These are phyloP conservation scores for Botrytis deweyae DNA, from an alignment of 2,329 filamentous ascomycete genomes.

Conservation along the genomic window DNA sequence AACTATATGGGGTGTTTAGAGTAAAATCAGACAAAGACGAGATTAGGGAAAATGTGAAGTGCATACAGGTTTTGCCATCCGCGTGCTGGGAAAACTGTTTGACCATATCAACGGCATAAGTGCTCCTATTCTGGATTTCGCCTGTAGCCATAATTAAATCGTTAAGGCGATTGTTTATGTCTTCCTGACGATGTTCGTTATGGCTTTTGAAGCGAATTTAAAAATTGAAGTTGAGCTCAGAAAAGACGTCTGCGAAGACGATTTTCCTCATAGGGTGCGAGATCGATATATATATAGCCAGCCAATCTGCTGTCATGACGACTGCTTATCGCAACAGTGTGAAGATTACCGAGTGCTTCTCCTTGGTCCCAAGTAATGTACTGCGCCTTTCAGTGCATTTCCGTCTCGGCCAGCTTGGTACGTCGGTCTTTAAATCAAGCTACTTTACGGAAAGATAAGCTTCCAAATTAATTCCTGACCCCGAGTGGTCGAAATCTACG, in stretches of 20 bases:
- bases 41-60: background rate
- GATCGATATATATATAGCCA: background rate
- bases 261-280: background rate
- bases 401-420: background rate
- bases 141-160: background rate
- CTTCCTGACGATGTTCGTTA: background rate
- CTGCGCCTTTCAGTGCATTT: background rate
- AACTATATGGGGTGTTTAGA: background rate
- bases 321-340: background rate
- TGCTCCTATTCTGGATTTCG: background rate
- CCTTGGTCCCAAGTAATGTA: background rate
- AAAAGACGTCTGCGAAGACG: background rate
- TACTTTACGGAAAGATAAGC: background rate
- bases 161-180: background rate
- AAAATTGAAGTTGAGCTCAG: background rate
- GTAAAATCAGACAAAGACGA: background rate
- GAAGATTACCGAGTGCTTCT: background rate
- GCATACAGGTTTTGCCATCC: constrained; percentile 5
- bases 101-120: background rate
- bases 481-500: background rate
- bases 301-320: background rate
- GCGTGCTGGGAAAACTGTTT: background rate
- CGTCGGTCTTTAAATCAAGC: background rate
- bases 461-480: background rate
- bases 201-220: background rate